Percentiles rank a stretch among this genome's conserved stretches.
phyloP scores from a whole-genome alignment of 495 filamentous ascomycete species.

The Penicillium goetzii region DNA sequence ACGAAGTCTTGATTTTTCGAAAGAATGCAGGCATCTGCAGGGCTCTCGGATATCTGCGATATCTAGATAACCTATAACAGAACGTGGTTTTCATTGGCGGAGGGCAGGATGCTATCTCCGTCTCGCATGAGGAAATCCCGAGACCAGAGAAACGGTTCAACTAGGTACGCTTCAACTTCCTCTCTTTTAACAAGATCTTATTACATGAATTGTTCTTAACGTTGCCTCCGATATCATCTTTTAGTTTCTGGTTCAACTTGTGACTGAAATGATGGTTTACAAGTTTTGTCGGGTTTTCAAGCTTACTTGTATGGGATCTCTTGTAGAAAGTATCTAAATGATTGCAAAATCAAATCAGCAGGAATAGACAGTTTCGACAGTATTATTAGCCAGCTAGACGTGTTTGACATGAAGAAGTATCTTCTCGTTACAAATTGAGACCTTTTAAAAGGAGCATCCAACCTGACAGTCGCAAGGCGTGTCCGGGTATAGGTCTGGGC shows the following conservation, averaged over 20 bases:
- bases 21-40: background rate
- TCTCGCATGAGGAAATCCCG: background rate
- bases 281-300: background rate
- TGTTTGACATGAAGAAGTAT: background rate
- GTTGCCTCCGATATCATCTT: background rate
- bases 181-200: too few species aligned
- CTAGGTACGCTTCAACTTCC: background rate
- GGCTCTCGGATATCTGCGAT: background rate
- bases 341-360: background rate
- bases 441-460: constrained; percentile 4
- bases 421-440: background rate
- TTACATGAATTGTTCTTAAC: background rate
- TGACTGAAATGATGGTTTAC: background rate
- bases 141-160: background rate
- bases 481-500: constrained; percentile 26
- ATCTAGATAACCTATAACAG: background rate
- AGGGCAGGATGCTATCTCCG: background rate
- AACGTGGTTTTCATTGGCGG: background rate
- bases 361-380: background rate
- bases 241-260: background rate
- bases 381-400: background rate
- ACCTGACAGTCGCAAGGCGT: constrained; percentile 1
- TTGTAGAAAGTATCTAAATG: background rate
- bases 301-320: background rate
- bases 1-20: background rate